Evolutionary conservation across 768 basidiomycete genomes (phyloP), one percentile per base, ranked within the genome.

Genomic region (Mycena venus): DNA sequence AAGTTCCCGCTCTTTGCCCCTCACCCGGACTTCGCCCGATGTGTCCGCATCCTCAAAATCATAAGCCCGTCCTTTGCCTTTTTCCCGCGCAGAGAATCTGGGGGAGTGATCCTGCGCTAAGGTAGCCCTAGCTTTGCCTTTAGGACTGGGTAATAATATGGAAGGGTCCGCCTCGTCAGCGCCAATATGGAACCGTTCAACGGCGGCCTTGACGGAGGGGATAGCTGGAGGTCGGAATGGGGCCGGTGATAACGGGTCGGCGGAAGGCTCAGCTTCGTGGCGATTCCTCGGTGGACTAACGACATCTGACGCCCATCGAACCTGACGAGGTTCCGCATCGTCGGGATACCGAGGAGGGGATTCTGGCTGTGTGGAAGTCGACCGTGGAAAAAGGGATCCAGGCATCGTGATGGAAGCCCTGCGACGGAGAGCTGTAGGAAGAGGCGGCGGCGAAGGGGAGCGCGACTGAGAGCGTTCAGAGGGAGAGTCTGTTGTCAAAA

Each of bases 331-430:
- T 59, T 72, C 80, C 27, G 78, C 78, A 19, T 79, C 76, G 58
- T 79, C 76, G 51, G 70, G 34, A 66, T 66, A 47, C 15, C 60
- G 66, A 36, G 81, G 77, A 21, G 78, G 66, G 12, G 78, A 62
- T 49, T 85, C 85, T 31, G 91, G 90, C 34, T 91, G 84, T 15
- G 91, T 84, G n/a, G 94, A 94, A 0, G 90, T 88, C 0, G 95
- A 94, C 11, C 93, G 91, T 6, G 94, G 90, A 79, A 91, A 94
- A 15, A 96, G 88, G 1, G 95, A 89, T 10, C 94, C 95, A 25
- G 94, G 95, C 94, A 96, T 96, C 1, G 91, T 91, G 0, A 88
- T 78, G 3, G 90, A 90, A 10, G 83, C 83, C n/a, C 82, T 84
- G 31, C 84, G 84, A 47, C 82, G 85, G 10, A 88, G 80, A 38